Base-by-base conservation (phyloP, 1,284 basidiomycete species). In the Hortiboletus rubellus region DNA sequence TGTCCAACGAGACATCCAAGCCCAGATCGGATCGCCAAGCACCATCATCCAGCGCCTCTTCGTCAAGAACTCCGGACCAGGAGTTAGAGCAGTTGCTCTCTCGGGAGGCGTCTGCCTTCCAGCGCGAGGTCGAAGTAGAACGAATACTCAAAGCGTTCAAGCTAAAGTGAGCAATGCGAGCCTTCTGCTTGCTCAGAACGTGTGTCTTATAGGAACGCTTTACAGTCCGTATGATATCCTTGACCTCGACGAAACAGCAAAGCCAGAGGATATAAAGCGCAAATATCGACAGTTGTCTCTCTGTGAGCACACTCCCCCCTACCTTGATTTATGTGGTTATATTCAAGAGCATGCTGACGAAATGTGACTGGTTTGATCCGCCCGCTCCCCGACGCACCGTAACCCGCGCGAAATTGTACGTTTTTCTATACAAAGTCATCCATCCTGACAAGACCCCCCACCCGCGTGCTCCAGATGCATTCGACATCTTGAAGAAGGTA, bases 401-500 rank as follows among this genome's bases (percentile, higher is more conserved):
- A 22, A 53, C 44, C 47, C 34, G 57, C 60, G 60, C 60, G 43
- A 60, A 60, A 47, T 52, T 60, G 76, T 79, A 77, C 77, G 78
- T 79, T 76, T 62, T 72, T 62, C 71, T 63, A 73, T 67, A 61
- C 63, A 67, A 66, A 92, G 91, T 92, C 71, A 93, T 93, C 67
- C 90, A 93, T 77, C 90, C 90, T 66, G 90, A 93, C 77, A 93
- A 93, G 79, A 85, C 86, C 61, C 75, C 86, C 68, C 89, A 93
- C 73, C 77, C 82, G 41, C 83, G 84, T 65, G 88, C 91, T 55
- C 86, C 91, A 66, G 91, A 92, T 73, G 90, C 90, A 1, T 93
- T 93, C 67, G 90, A 93, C 72, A 70, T 91, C 30, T 77, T 93
- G 46, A 93, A 93, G 77, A 92, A 93, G 82, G 90, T 88, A 52